Evolutionary conservation across 495 filamentous ascomycete species (phyloP).

Genomic region (Neurospora sp.): DNA sequence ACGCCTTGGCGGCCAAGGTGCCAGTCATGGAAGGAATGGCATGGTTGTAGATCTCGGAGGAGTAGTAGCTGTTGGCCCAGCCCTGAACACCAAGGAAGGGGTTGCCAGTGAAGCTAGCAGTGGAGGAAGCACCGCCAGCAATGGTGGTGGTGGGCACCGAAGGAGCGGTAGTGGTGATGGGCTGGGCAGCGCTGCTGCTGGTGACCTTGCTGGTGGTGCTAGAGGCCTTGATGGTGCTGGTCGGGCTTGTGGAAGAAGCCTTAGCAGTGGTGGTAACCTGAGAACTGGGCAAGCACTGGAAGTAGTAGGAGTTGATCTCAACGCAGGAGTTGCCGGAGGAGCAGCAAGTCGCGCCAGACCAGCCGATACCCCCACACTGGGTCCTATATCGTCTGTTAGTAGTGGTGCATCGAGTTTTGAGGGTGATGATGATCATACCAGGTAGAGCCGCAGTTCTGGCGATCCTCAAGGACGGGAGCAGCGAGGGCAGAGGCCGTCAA

Average conservation of each 20-base stretch:
- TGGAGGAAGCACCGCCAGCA: slow-evolving; percentile 8
- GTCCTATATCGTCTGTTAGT: slow-evolving; percentile 15
- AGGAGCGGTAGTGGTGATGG: slow-evolving; percentile 2
- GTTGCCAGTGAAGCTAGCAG: slow-evolving; percentile 37
- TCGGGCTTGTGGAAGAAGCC: slow-evolving; percentile 6
- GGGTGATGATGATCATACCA: slow-evolving; percentile 18
- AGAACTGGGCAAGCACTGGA: slow-evolving; percentile 33
- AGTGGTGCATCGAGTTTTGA: neutral
- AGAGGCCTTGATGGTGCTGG: slow-evolving; percentile 3
- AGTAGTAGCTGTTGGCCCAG: slow-evolving; percentile 50
- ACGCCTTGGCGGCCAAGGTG: slow-evolving; percentile 35
- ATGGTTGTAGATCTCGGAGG: slow-evolving; percentile 40
- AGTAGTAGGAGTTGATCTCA: slow-evolving; percentile 37
- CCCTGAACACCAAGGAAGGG: slow-evolving; percentile 44
- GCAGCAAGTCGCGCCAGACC: slow-evolving; percentile 39
- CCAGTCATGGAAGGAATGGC: slow-evolving; percentile 40
- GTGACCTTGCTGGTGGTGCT: neutral
- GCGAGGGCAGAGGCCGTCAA: slow-evolving; percentile 28
- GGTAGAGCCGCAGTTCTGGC: slow-evolving; percentile 23
- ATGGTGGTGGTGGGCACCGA: slow-evolving; percentile 3
- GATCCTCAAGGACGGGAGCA: slow-evolving; percentile 32
- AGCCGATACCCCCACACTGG: slow-evolving; percentile 43
- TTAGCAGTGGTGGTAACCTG: slow-evolving; percentile 14
- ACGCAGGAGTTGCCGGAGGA: slow-evolving; percentile 33
- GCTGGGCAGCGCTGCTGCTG: neutral